Evolutionary conservation across 163 green algal genomes (phyloP).

Genomic region (Scenedesmus sp.): DNA sequence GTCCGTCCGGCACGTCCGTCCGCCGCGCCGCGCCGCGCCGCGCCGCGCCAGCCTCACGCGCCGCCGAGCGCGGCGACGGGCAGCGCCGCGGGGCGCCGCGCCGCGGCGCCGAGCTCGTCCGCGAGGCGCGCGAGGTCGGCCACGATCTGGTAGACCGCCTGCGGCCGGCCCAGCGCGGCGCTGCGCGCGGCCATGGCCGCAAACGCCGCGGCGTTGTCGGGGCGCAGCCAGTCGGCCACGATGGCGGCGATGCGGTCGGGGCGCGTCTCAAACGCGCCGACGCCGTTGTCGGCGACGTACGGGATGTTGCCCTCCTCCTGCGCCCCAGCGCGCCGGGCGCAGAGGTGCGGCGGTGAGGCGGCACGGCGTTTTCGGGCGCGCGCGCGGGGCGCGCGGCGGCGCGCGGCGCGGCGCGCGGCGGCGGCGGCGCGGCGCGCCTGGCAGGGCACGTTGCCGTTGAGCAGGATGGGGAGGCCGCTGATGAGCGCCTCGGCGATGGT

Average conservation of each 20-base stretch:
- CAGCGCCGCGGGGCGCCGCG: slow-evolving; percentile 1
- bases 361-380: no score
- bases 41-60: neutral
- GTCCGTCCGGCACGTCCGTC: neutral
- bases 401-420: no score
- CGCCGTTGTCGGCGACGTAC: slow-evolving; percentile 94
- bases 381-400: no score
- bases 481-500: slow-evolving; percentile 98
- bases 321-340: no score
- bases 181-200: slow-evolving; percentile 59
- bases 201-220: slow-evolving; percentile 55
- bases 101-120: slow-evolving; percentile 34
- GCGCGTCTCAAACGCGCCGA: slow-evolving; percentile 85
- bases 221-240: slow-evolving; percentile 82
- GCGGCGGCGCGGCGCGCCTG: no score
- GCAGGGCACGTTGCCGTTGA: slow-evolving; percentile 96
- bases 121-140: slow-evolving; percentile 65
- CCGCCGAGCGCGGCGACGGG: neutral
- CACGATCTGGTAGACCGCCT: slow-evolving; percentile 66
- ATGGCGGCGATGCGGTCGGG: slow-evolving; percentile 85
- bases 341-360: no score
- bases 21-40: neutral
- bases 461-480: slow-evolving; percentile 92
- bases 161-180: slow-evolving; percentile 56
- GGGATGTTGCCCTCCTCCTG: slow-evolving; percentile 96